A percentile compares a stretch with the other conserved stretches of the same genome.
Evolutionary conservation across 2,329 filamentous ascomycete species (phyloP).

Genomic region (Dactylella cylindrospora): DNA sequence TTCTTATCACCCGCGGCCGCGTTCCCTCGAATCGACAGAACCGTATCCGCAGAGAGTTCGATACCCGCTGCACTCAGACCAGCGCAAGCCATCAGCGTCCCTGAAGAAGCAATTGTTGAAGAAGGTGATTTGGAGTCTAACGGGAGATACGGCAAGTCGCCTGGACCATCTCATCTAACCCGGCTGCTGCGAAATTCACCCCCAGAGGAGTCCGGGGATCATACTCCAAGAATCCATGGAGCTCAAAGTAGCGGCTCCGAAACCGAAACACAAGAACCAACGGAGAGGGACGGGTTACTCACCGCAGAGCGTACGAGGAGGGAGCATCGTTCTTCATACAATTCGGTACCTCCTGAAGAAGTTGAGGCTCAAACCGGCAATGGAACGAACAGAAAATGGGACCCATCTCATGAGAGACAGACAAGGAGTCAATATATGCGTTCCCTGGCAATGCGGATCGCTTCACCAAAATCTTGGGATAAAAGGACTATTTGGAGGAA

Average conservation of each 20-base stretch:
- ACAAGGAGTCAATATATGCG: conserved; percentile 59
- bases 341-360: conserved; percentile 34
- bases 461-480: conserved; percentile 63
- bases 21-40: conserved; percentile 9
- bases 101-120: conserved; percentile 26
- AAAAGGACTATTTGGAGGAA: conserved; percentile 65
- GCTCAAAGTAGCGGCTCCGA: not conserved
- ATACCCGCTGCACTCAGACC: conserved; percentile 20
- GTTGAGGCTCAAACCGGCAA: conserved; percentile 50
- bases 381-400: conserved; percentile 24
- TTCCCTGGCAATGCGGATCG: conserved; percentile 17
- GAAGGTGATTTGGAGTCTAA: conserved; percentile 9
- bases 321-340: conserved; percentile 17
- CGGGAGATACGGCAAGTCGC: conserved; percentile 22
- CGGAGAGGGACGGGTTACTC: conserved; percentile 23
- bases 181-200: conserved; percentile 28
- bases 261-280: not conserved
- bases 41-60: conserved; percentile 17
- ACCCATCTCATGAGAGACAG: conserved; percentile 52
- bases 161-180: conserved; percentile 36
- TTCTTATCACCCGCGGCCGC: conserved; percentile 3
- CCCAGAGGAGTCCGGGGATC: conserved; percentile 11
- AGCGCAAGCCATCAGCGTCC: conserved; percentile 9
- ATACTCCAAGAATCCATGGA: not conserved
- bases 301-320: not conserved